Base-by-base conservation (phyloP, 1,139 yeast genomes). In the Magnusiomyces tetraspermus region DNA sequence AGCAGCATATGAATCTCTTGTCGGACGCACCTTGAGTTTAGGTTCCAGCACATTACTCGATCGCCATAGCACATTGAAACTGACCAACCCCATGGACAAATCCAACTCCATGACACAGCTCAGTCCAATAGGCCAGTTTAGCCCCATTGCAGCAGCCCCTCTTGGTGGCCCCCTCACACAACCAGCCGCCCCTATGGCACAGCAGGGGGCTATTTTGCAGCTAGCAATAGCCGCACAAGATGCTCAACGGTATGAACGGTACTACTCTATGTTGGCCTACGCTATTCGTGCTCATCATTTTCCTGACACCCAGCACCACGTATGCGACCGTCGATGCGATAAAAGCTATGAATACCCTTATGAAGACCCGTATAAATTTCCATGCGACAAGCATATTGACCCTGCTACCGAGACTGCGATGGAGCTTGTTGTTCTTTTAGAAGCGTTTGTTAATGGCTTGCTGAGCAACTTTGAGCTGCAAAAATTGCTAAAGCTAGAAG, bases 181-280 rank as follows among this genome's bases (percentile, higher is more conserved):
- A 15, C 10, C 38, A 33, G n/a, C n/a, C 38, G n/a, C 17, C 38
- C 10, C 10, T 15, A 4, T 33, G n/a, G 10, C 38, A 15, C 17
- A 15, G 17, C 38, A 13, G n/a, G 38, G 38, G 4, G n/a, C 38
- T 6, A 17, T 33, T 4, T 15, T 33, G 10, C 38, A 33, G n/a
- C 10, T 33, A 17, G n/a, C 17, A 4, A 33, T 24, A 10, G 8
- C 28, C 3, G 26, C 28, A 5, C 48, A 45, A 21, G 40, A 45
- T 21, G 43, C 21, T 15, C 21, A 22, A 6, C n/a, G 38, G 22
- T 46, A 37, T 17, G 11, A 3, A 2, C 42, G 49, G 6, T 46
- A 46, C 40, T 46, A 46, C 19, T 22, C 33, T 26, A 46, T 46
- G 49, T 43, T 46, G 36, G 43, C 43, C n/a, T 46, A 46, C 49